Evolutionary conservation across 1,284 basidiomycete species (phyloP).

Genomic region (Fistulinella staudtii): DNA sequence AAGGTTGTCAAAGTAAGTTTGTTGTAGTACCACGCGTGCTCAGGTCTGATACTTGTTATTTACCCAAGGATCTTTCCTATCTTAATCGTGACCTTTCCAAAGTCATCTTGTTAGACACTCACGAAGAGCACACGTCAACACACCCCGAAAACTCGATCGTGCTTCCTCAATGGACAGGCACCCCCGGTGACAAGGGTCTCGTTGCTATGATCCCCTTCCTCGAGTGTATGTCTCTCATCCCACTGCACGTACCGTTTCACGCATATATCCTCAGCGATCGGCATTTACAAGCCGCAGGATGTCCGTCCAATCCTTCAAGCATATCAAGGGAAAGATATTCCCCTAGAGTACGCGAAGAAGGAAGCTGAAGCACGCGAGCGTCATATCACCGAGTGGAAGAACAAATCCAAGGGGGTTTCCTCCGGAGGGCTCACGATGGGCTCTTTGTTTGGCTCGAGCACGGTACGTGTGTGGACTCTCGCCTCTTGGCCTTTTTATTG

Average conservation of each 20-base stretch:
- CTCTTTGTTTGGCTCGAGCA: constrained; percentile 24
- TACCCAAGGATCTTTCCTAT: constrained; percentile 77
- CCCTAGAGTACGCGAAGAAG: constrained; percentile 83
- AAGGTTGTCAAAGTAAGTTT: constrained; percentile 71
- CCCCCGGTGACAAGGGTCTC: constrained; percentile 74
- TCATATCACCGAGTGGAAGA: constrained; percentile 81
- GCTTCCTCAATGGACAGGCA: constrained; percentile 86
- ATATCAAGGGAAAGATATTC: constrained; percentile 86
- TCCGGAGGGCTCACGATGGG: constrained; percentile 54
- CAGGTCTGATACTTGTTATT: not conserved
- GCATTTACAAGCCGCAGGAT: constrained; percentile 81
- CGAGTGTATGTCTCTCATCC: constrained; percentile 63
- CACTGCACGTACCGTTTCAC: not conserved
- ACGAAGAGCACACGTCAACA: constrained; percentile 69
- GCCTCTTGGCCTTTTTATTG: too few species aligned
- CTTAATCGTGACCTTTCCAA: constrained; percentile 92
- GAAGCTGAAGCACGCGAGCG: constrained; percentile 77
- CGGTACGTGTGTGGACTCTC: too few species aligned
- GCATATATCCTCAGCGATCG: constrained; percentile 58
- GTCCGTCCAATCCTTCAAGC: constrained; percentile 84
- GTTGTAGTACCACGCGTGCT: not conserved
- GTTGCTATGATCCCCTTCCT: constrained; percentile 94
- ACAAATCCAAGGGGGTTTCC: constrained; percentile 46
- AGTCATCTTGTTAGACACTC: constrained; percentile 86
- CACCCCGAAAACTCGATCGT: constrained; percentile 92